Base-by-base conservation (phyloP, 164 flowering plant species). In the Liriodendron chinense region DNA sequence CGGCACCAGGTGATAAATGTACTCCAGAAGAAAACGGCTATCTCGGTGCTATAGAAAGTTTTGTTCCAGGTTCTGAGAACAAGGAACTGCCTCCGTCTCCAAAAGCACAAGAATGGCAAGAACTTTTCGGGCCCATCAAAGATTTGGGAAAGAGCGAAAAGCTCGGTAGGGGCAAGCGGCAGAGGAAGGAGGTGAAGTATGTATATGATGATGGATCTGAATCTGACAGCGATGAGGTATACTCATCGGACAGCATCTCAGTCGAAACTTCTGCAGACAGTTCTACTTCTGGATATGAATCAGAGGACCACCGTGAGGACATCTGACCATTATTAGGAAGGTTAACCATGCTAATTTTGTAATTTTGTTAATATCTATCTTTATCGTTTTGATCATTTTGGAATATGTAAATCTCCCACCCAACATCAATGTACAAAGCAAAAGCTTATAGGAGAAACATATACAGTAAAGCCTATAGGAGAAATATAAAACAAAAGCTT, bases 91-190 rank as follows among this genome's bases (percentile, higher is more conserved):
- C 56, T 25, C 59, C 66, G 0, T 16, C 74, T 12, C 74, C 74
- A 7, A 72, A 72, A 26, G 66, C 65, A 13, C 57, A 57, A 23
- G 65, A 72, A 21, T 72, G 74, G 74, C 47, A 9, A 13, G 65
- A 72, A 21, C 22, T 72, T 53, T 21, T 72, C 23, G 65, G n/a
- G 13, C 65, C 56, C 8, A 18, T 21, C 21, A 56, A 26, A 9
- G 64, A 57, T 57, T 34, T 3, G 22, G 9, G 22, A 22, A n/a
- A 20, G 18, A 57, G 47, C 21, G 74, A 72, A 72, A 18, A 61
- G 23, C 34, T 72, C 24, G 74, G 74, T 7, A 72, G 74, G 64
- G 74, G 74, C 28, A 72, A 72, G 74, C 22, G 74, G 2, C 74
- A 26, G n/a, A 72, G 59, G 74, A 61, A 25, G 4, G 65, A 21